A percentile compares a stretch with the other conserved stretches of the same genome.
These are phyloP conservation scores for Citrus reticulata DNA, from an alignment of 345 rosid species.

Conservation along the genomic window DNA sequence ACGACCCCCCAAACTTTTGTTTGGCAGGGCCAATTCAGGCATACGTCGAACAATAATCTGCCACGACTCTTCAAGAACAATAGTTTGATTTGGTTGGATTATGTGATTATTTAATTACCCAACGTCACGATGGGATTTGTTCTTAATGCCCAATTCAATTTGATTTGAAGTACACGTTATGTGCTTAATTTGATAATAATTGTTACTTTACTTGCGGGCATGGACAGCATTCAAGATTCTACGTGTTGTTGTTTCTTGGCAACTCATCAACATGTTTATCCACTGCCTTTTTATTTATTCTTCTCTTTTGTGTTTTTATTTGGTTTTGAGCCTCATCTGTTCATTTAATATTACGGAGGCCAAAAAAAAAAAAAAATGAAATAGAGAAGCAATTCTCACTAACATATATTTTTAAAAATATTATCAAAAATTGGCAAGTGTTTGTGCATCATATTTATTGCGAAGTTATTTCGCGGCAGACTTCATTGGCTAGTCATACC, in stretches of 20 bases:
- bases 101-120: background rate
- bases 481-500: accelerated
- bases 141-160: background rate
- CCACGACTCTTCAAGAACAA: background rate
- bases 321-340: too few species aligned
- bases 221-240: background rate
- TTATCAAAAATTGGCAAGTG: too few species aligned
- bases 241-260: too few species aligned
- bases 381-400: too few species aligned
- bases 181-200: background rate
- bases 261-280: too few species aligned
- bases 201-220: background rate
- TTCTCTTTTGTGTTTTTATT: too few species aligned
- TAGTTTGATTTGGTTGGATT: background rate
- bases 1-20: background rate
- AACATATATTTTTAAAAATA: too few species aligned
- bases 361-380: too few species aligned
- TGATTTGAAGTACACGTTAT: background rate
- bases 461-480: too few species aligned
- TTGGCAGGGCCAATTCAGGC: background rate
- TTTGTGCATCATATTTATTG: too few species aligned
- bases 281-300: too few species aligned
- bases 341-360: too few species aligned
- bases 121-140: background rate
- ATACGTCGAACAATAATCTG: background rate